These are phyloP conservation scores for Lenzites betulinus DNA, from an alignment of 768 basidiomycete genomes.

Conservation along the genomic window DNA sequence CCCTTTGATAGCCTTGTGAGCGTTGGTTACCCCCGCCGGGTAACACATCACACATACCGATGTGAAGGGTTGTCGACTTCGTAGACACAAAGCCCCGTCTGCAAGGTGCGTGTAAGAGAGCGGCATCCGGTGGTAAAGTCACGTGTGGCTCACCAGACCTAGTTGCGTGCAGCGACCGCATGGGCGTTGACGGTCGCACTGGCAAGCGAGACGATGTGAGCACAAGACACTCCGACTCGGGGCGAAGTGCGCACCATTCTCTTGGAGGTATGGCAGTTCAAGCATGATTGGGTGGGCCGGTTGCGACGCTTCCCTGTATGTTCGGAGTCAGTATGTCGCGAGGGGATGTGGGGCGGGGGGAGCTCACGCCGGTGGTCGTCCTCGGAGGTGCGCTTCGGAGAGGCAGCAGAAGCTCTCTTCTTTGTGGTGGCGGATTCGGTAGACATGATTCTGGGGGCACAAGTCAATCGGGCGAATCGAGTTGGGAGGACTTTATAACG, in stretches of 20 bases:
- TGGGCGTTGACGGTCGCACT: constrained; percentile 53
- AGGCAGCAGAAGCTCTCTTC: constrained; percentile 32
- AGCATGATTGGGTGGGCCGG: constrained; percentile 71
- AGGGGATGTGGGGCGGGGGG: not conserved
- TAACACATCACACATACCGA: constrained; percentile 34
- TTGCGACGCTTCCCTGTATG: constrained; percentile 55
- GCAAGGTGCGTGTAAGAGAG: not conserved
- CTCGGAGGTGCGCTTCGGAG: constrained; percentile 35
- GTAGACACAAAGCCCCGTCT: constrained; percentile 85
- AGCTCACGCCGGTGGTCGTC: constrained; percentile 50
- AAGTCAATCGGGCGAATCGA: constrained; percentile 8
- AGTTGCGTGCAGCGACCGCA: constrained; percentile 48
- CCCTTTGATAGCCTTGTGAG: not conserved
- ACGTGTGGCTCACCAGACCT: constrained; percentile 36
- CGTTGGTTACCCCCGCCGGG: too few species aligned
- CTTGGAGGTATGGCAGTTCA: constrained; percentile 75
- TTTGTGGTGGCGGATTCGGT: constrained; percentile 25
- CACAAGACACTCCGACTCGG: not conserved
- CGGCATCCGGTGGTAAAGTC: not conserved
- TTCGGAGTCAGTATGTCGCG: constrained; percentile 29
- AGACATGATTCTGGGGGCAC: constrained; percentile 26
- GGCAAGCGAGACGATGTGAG: not conserved
- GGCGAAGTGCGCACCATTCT: constrained; percentile 53
- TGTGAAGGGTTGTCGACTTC: constrained; percentile 77
- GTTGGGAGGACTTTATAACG: constrained; percentile 16